A percentile compares a stretch with the other conserved stretches of the same genome.
phyloP scores from a whole-genome alignment of 225 moss, liverwort and hornwort species.

The Physcomitrium patens region DNA sequence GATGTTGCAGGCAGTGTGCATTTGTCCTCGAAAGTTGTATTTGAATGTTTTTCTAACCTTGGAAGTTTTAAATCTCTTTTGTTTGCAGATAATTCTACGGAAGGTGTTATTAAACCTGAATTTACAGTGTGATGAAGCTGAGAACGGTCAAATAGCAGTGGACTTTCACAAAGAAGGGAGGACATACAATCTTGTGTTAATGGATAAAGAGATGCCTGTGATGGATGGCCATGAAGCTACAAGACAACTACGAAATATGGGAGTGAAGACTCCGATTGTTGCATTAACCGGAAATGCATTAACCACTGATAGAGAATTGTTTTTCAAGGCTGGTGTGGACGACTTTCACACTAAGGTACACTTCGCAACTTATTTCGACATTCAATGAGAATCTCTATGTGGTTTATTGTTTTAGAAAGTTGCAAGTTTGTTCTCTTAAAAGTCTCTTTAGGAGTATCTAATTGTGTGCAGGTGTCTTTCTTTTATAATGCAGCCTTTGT shows the following conservation, averaged over 20 bases:
- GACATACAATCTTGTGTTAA: conserved; percentile 69
- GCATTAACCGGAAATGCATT: conserved; percentile 79
- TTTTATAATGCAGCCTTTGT: conserved; percentile 56
- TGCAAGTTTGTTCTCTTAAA: too few relatives aligned
- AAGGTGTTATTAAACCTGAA: conserved; percentile 71
- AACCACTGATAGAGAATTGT: conserved; percentile 65
- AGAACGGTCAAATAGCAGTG: conserved; percentile 78
- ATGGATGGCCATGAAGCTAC: conserved; percentile 89
- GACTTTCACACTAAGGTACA: conserved; percentile 81
- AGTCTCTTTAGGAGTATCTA: neutral
- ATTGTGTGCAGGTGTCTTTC: neutral
- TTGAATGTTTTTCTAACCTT: too few relatives aligned
- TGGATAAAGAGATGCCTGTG: conserved; percentile 90
- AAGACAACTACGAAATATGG: conserved; percentile 71
- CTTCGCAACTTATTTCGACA: neutral
- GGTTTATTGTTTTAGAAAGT: too few relatives aligned
- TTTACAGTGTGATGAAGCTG: conserved; percentile 73
- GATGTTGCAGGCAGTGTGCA: too few relatives aligned
- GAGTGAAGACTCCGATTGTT: conserved; percentile 79
- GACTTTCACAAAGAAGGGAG: conserved; percentile 66
- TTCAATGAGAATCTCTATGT: too few relatives aligned
- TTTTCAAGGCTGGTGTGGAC: conserved; percentile 80
- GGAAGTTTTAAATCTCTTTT: neutral
- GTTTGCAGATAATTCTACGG: conserved; percentile 67
- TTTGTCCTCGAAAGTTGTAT: too few relatives aligned